Evolutionary conservation across 345 rosid species (phyloP), one percentile per base, ranked within the genome.

Genomic region (Acer yangbiense): DNA sequence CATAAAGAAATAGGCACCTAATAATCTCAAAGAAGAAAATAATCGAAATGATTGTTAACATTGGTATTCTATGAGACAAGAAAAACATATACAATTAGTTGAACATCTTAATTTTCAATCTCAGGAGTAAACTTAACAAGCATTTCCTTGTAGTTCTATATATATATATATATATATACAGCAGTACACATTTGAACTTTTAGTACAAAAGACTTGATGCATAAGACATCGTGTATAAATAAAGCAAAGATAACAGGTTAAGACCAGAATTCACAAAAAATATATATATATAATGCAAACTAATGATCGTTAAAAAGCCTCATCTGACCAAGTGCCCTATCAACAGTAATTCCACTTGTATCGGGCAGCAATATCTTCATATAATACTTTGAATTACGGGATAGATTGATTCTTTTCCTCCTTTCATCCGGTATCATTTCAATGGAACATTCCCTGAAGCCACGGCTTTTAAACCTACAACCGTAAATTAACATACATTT

Each of bases 321-420:
- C 77, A 74, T 72, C 80, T 71, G 52, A 67, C 50, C 10, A 48
- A 69, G 85, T 61, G 86, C 66, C 66, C 76, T 72, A 46, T 77
- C 58, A 72, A 85, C 86, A 25, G 83, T 83, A 16, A 92, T 95
- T 62, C 98, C 99, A 73, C 90, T 90, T n/a, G 72, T 88, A 78
- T 89, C 88, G n/a, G 98, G 96, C 0, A 87, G 78, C 83, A 95
- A 78, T 77, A 87, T 90, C 89, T 95, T 95, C 86, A 78, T 88
- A 79, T 92, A 93, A 80, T 93, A 93, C 83, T 95, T 95, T 0
- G 96, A 95, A 41, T 81, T 92, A 3, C 98, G 91, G 1, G 93
- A 91, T 27, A 89, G 88, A 86, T 93, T 89, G 82, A 95, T 93
- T 81, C 76, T 90, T 85, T 79, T 86, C 83, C 94, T 84, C 83